Evolutionary conservation across 108 stramenopile genomes (phyloP).

Genomic region (Cylindrotheca fusiformis): DNA sequence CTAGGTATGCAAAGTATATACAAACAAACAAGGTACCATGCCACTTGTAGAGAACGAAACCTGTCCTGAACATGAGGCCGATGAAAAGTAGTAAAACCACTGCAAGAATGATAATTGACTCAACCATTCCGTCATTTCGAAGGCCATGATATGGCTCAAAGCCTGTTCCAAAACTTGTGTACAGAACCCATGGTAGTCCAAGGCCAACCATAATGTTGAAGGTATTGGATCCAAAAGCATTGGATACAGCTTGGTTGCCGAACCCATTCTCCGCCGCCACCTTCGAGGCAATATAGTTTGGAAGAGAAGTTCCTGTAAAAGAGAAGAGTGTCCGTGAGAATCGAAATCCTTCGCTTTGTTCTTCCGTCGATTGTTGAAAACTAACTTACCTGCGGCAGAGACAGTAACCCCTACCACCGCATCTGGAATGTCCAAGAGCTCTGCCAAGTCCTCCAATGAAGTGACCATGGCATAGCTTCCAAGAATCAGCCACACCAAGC

Average conservation of each 20-base stretch:
- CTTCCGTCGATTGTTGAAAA: no score
- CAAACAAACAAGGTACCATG: slow-evolving; percentile 61
- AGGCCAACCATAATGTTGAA: slow-evolving; percentile 89
- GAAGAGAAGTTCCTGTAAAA: slow-evolving; percentile 55
- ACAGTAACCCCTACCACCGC: slow-evolving; percentile 76
- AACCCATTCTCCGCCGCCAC: slow-evolving; percentile 87
- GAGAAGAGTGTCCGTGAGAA: slow-evolving; percentile 14
- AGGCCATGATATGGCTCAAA: slow-evolving; percentile 65
- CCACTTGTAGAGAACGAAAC: slow-evolving; percentile 63
- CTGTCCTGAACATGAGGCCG: slow-evolving; percentile 43
- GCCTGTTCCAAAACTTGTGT: slow-evolving; percentile 49
- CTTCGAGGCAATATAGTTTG: slow-evolving; percentile 61
- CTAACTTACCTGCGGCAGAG: slow-evolving; percentile 68
- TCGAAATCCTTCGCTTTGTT: no score
- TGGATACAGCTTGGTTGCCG: slow-evolving; percentile 86
- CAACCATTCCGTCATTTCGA: slow-evolving; percentile 55
- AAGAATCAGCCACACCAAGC: slow-evolving; percentile 62
- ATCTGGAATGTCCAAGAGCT: slow-evolving; percentile 64
- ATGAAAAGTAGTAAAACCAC: slow-evolving; percentile 51
- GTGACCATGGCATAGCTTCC: slow-evolving; percentile 71
- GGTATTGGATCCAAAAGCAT: slow-evolving; percentile 86
- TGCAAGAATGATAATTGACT: slow-evolving; percentile 58
- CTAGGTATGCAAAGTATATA: slow-evolving; percentile 54
- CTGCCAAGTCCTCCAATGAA: slow-evolving; percentile 67
- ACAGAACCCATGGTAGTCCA: slow-evolving; percentile 83